Percentiles rank a stretch among this genome's conserved stretches.
phyloP scores from a whole-genome alignment of 148 eudicot genomes.

The Beta vulgaris region DNA sequence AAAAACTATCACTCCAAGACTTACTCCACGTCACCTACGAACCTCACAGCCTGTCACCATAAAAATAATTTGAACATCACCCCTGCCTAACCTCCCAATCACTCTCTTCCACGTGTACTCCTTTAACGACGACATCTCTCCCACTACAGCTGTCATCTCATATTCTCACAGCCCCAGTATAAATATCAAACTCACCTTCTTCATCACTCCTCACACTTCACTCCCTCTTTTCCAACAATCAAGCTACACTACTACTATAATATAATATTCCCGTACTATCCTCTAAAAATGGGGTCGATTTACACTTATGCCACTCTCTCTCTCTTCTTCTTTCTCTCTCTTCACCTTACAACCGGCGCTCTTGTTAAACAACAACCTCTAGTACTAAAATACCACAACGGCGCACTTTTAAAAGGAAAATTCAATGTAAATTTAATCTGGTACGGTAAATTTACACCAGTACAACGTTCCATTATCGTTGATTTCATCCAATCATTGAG shows the following conservation, averaged over 20 bases:
- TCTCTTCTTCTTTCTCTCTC: constrained; percentile 13
- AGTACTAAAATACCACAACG: constrained; percentile 53
- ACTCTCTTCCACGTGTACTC: constrained; percentile 17
- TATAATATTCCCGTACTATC: neutral
- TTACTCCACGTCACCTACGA: constrained; percentile 32
- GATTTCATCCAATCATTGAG: constrained; percentile 56
- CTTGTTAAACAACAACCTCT: constrained; percentile 46
- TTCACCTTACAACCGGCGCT: constrained; percentile 24
- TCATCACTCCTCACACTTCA: neutral
- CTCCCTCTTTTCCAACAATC: neutral
- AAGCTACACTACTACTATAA: neutral
- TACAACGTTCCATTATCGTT: constrained; percentile 56
- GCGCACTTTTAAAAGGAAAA: constrained; percentile 55
- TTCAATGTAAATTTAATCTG: constrained; percentile 59
- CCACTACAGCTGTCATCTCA: constrained; percentile 39
- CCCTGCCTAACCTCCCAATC: constrained; percentile 2
- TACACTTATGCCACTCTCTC: constrained; percentile 29
- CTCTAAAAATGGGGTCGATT: constrained; percentile 24
- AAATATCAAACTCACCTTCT: constrained; percentile 22
- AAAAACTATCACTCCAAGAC: constrained; percentile 17
- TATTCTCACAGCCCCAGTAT: constrained; percentile 22
- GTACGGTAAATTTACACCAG: constrained; percentile 68
- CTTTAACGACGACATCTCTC: constrained; percentile 3
- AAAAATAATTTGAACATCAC: neutral
- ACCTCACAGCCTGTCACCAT: constrained; percentile 36